Conservation (phyloP, 1,139 yeast genomes). For the Spencermartinsiella ligniputridi region DNA sequence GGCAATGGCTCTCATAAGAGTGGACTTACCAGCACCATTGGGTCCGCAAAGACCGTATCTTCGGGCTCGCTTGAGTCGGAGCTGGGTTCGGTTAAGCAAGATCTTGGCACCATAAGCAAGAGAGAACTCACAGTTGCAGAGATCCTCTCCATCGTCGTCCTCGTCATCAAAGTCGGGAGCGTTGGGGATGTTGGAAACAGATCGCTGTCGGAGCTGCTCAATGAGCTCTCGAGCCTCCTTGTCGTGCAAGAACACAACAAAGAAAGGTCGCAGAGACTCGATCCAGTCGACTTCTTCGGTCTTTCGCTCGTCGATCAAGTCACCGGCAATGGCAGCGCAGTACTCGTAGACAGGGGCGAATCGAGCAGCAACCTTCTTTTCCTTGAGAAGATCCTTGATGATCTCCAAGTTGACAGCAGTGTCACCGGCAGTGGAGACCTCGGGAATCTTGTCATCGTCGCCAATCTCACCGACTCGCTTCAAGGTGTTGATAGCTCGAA, state of each 20-base stretch:
- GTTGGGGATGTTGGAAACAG: constrained; percentile 96
- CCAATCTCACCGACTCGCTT: constrained; percentile 98
- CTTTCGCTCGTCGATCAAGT: constrained; percentile 96
- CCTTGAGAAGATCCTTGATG: constrained; percentile 66
- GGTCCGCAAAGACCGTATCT: constrained; percentile 99
- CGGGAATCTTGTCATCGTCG: constrained; percentile 86
- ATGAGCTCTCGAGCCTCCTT: constrained; percentile 84
- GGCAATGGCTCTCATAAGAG: constrained; percentile 99
- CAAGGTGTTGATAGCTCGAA: constrained; percentile 94
- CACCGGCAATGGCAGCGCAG: constrained; percentile 97
- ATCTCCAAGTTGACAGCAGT: constrained; percentile 78
- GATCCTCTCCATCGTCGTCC: constrained; percentile 99
- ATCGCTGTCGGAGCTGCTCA: constrained; percentile 92
- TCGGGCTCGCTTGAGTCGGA: constrained; percentile 98
- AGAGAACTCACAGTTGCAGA: constrained; percentile 99
- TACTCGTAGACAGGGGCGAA: constrained; percentile 73
- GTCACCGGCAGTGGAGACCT: constrained; percentile 98
- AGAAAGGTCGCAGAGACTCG: constrained; percentile 83
- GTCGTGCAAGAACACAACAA: constrained; percentile 94
- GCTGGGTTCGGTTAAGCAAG: constrained; percentile 98
- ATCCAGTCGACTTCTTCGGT: constrained; percentile 91
- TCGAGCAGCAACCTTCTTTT: constrained; percentile 65
- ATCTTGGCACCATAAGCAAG: constrained; percentile 99
- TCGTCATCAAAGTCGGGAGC: constrained; percentile 96
- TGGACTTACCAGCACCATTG: constrained; percentile 99